Percentiles rank a stretch among this genome's conserved stretches.
Conservation (phyloP, 169 alveolate genomes). For the Neospora caninum region DNA sequence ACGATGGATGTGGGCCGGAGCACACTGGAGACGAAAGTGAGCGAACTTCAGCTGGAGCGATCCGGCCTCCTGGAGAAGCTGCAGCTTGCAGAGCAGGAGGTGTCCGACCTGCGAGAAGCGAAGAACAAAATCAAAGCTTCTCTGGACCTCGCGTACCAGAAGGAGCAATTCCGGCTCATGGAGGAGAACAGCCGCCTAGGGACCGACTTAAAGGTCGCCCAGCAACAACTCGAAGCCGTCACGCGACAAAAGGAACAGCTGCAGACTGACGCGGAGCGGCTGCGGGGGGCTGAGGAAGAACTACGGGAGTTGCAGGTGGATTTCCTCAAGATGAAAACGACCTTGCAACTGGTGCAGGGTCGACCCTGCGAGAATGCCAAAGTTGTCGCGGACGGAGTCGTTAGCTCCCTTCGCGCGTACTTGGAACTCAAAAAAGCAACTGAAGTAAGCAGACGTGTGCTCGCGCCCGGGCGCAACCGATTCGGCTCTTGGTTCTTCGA, state of each 20-base stretch:
- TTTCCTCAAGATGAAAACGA: slow-evolving; percentile 12
- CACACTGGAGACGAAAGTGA: neutral
- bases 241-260: slow-evolving; percentile 21
- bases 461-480: neutral
- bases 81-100: neutral
- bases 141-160: slow-evolving; percentile 5
- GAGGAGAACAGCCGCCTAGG: slow-evolving; percentile 36
- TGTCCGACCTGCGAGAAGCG: neutral
- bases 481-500: no score
- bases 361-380: neutral
- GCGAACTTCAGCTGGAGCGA: slow-evolving; percentile 1
- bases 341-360: slow-evolving; percentile 25
- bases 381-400: neutral
- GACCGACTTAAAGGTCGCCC: slow-evolving; percentile 16
- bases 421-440: slow-evolving; percentile 9
- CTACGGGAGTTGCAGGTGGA: slow-evolving; percentile 2
- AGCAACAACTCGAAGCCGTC: slow-evolving; percentile 2
- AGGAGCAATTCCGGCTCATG: slow-evolving; percentile 17
- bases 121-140: slow-evolving; percentile 1
- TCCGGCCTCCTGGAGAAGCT: slow-evolving; percentile 19
- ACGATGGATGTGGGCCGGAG: neutral
- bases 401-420: neutral
- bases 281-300: slow-evolving; percentile 9
- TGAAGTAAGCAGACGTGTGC: neutral
- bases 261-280: slow-evolving; percentile 13